Percentiles rank a stretch among this genome's conserved stretches.
phyloP scores from a whole-genome alignment of 2,329 filamentous ascomycete species.

The Penicillium sclerotigenum region DNA sequence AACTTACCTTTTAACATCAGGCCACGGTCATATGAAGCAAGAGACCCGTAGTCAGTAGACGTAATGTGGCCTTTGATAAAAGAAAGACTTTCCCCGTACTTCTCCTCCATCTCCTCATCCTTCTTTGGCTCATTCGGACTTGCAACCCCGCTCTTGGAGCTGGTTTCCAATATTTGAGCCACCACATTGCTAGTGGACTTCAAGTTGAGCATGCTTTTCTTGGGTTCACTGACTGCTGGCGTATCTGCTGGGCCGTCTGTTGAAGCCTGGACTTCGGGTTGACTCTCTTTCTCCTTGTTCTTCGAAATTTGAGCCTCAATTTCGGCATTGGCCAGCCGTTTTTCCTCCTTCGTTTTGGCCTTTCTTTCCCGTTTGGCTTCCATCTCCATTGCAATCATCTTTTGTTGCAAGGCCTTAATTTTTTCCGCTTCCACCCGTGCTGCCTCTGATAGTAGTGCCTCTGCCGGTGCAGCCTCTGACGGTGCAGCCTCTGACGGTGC shows the following conservation, averaged over 20 bases:
- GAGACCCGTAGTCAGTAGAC: constrained; percentile 12
- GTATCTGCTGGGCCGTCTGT: not conserved
- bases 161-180: not conserved
- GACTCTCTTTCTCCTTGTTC: not conserved
- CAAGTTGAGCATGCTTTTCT: not conserved
- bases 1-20: constrained; percentile 22
- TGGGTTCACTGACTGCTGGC: not conserved
- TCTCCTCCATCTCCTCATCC: not conserved
- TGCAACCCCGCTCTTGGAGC: not conserved
- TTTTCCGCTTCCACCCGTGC: not conserved
- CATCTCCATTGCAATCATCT: not conserved
- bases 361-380: not conserved
- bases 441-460: not conserved
- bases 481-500: not conserved
- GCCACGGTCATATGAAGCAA: constrained; percentile 8
- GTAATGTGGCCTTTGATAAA: not conserved
- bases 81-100: not conserved
- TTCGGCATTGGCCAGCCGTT: not conserved
- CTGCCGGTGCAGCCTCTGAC: not conserved
- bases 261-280: not conserved
- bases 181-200: not conserved
- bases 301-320: not conserved
- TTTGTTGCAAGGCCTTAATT: not conserved
- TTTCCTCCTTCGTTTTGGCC: not conserved
- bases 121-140: not conserved